Conservation (phyloP, 1,139 yeast species). For the Candida smagusa region DNA sequence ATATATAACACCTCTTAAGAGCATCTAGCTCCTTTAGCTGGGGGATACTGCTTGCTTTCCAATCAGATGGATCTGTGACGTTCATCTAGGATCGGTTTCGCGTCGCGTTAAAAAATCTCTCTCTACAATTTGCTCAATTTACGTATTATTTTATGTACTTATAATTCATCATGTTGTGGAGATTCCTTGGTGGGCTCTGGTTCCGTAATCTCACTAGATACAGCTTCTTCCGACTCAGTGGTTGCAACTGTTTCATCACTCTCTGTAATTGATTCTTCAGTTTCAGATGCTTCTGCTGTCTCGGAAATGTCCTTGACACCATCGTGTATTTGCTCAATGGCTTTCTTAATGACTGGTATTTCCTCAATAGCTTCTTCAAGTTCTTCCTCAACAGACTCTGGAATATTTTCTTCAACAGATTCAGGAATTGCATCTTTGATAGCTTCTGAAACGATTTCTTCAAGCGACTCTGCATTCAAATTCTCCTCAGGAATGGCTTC, state of each 20-base stretch:
- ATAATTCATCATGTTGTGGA: slow-evolving; percentile 21
- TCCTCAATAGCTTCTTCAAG: slow-evolving; percentile 5
- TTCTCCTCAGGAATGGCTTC: slow-evolving; percentile 8
- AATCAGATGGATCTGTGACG: slow-evolving; percentile 71
- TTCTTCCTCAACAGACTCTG: background rate
- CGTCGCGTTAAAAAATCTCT: slow-evolving; percentile 4
- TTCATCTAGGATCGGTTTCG: slow-evolving; percentile 13
- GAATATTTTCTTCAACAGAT: background rate
- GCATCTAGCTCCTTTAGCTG: slow-evolving; percentile 61
- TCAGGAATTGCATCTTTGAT: slow-evolving; percentile 1
- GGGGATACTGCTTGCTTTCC: slow-evolving; percentile 54
- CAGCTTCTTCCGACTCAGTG: too few species aligned
- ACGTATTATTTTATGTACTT: slow-evolving; percentile 2
- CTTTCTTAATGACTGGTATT: slow-evolving; percentile 1
- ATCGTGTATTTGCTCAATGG: too few species aligned
- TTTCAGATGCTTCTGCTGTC: background rate
- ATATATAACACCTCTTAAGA: slow-evolving; percentile 80
- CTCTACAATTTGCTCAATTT: background rate
- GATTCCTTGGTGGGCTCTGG: slow-evolving; percentile 3
- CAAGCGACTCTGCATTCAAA: background rate
- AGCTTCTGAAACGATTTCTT: slow-evolving; percentile 1
- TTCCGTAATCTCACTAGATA: background rate
- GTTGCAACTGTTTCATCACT: background rate
- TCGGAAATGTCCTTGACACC: too few species aligned
- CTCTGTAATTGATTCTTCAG: slow-evolving; percentile 1